Evolutionary conservation across 768 basidiomycete genomes (phyloP).

Genomic region (Rhodocollybia butyracea): DNA sequence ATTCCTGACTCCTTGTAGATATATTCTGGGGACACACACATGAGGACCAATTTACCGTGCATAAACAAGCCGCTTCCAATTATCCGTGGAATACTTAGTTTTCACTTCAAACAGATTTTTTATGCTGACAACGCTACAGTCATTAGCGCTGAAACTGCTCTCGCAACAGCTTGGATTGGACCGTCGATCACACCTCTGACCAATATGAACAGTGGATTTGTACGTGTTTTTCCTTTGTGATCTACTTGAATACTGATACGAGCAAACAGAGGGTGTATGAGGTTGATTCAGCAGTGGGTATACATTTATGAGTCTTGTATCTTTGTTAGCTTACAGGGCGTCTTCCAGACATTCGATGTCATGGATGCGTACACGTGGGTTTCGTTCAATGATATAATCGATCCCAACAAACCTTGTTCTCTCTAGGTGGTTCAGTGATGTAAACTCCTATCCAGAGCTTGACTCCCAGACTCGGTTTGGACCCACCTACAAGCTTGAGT

Average conservation of each 20-base stretch:
- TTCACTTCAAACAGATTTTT: no score
- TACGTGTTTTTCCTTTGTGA: neutral
- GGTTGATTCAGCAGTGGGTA: constrained; percentile 61
- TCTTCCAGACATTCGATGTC: constrained; percentile 66
- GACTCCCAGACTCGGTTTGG: constrained; percentile 55
- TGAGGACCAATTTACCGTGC: constrained; percentile 66
- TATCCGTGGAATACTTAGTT: no score
- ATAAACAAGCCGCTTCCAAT: constrained; percentile 14
- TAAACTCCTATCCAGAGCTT: constrained; percentile 53
- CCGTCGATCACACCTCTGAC: constrained; percentile 70
- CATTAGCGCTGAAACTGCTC: constrained; percentile 54
- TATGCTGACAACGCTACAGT: constrained; percentile 69
- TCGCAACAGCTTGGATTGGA: constrained; percentile 48
- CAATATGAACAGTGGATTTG: constrained; percentile 73
- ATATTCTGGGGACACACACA: constrained; percentile 79
- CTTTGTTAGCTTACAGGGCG: neutral
- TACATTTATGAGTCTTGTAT: neutral
- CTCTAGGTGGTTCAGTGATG: constrained; percentile 64
- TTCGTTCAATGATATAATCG: neutral
- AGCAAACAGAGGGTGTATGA: constrained; percentile 48
- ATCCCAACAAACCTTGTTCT: neutral
- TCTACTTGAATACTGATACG: constrained; percentile 20
- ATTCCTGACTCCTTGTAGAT: constrained; percentile 34
- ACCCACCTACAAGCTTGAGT: constrained; percentile 64
- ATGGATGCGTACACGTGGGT: constrained; percentile 75